Evolutionary conservation across 768 basidiomycete genomes (phyloP).

Genomic region (Lactarius trivialis): DNA sequence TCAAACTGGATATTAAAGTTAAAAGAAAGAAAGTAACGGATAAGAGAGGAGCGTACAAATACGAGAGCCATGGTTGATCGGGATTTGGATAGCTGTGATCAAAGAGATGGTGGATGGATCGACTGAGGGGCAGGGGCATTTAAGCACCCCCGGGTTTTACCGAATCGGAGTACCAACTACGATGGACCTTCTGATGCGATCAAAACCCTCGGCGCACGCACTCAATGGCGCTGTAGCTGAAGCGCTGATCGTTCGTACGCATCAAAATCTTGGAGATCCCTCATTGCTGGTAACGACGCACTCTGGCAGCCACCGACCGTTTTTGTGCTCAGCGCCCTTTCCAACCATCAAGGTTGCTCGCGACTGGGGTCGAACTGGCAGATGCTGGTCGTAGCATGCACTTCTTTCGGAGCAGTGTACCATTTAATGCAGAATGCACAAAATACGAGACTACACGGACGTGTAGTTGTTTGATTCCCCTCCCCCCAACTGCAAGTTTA

Average conservation of each 20-base stretch:
- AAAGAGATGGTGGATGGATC: constrained; percentile 10
- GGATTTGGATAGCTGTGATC: constrained; percentile 16
- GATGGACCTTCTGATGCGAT: background rate
- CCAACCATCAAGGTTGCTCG: background rate
- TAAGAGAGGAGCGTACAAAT: constrained; percentile 30
- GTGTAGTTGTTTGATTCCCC: background rate
- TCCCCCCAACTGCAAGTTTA: background rate
- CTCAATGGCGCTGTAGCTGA: background rate
- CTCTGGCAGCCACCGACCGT: background rate
- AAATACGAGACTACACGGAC: background rate
- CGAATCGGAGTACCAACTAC: constrained; percentile 22
- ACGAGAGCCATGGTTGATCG: constrained; percentile 34
- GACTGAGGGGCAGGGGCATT: constrained; percentile 19
- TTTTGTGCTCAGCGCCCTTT: background rate
- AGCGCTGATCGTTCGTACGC: background rate
- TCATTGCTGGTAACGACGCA: background rate
- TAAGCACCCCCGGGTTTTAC: constrained; percentile 18
- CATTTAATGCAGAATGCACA: background rate
- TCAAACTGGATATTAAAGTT: constrained; percentile 49
- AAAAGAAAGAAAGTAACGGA: background rate
- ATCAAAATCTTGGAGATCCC: background rate
- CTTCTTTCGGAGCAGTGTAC: background rate
- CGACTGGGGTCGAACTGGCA: background rate
- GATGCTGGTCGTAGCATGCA: background rate
- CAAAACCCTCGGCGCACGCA: background rate